Base-by-base conservation (phyloP, 73 alveolate species). In the Urostyla sp. region DNA sequence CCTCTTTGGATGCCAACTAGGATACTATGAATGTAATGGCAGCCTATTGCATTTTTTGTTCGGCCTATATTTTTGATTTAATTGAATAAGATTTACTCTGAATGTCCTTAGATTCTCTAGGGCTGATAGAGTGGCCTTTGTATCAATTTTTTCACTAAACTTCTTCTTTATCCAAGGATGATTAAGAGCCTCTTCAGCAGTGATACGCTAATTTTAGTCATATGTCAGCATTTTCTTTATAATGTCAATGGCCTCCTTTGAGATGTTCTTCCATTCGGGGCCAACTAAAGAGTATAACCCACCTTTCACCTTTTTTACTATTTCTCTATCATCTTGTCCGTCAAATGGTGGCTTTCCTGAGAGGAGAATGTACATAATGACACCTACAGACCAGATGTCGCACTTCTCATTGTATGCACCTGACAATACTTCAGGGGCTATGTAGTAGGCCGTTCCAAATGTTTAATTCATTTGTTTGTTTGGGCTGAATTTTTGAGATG, bases 391-490 rank as follows among this genome's bases (percentile, higher is more conserved):
- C 92, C 95, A 88, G 15, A 88, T 11, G 63, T 88, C 95, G 53
- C 95, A 88, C 58, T 85, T 88, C 77, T 90, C 94, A 13, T 89
- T 91, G 84, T 92, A 92, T 20, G 80, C 87, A 48, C 83, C 72
- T 18, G 49, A 52, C 18, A 92, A 61, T 48, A 92, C 93, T 67
- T 92, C 98, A 32, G 98, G 98, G 1, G 98, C 95, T 13, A 92
- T 77, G 63, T 92, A 92, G 76, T 92, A 92, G 31, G 95, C 91
- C 6, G 96, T 84, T 23, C 98, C 98, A 1, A 67, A 79, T n/a
- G 75, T 57, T 36, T 74, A 77, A 60, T 87, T 85, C 76, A 89
- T 75, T 48, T 84, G 79, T 66, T 85, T 90, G 26, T 56, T 50
- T n/a, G 85, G 85, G 40, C 80, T 91, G 44, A 85, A 89, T 53